Conservation (phyloP, 2,329 filamentous ascomycete genomes). For the Cytospora piceicola region DNA sequence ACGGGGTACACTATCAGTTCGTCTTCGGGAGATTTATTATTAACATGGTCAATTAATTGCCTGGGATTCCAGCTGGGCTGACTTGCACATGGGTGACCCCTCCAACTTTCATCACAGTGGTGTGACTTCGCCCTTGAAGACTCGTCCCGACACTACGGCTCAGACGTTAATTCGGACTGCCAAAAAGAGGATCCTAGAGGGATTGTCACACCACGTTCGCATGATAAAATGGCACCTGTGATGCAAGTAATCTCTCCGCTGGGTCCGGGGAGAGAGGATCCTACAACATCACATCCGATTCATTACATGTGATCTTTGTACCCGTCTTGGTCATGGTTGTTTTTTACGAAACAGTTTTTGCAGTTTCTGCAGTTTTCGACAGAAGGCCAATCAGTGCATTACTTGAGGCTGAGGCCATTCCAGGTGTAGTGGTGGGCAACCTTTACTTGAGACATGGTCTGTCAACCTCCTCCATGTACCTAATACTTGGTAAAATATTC, state of each 20-base stretch:
- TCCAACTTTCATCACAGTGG: neutral
- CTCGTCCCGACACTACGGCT: neutral
- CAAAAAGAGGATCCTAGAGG: neutral
- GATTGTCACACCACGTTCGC: neutral
- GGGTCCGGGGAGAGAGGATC: neutral
- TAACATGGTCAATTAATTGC: too few species aligned
- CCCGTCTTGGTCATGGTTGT: neutral
- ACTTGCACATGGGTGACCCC: neutral
- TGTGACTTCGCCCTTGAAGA: neutral
- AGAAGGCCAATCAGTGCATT: neutral
- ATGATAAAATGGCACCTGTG: neutral
- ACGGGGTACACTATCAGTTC: neutral
- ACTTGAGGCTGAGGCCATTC: neutral
- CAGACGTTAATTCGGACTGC: neutral
- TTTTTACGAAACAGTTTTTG: too few species aligned
- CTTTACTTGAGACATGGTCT: neutral
- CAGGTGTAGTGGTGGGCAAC: neutral
- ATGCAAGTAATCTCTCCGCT: neutral
- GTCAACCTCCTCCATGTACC: too few species aligned
- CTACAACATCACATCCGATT: neutral
- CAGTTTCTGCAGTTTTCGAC: neutral
- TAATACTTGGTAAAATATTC: neutral
- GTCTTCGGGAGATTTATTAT: too few species aligned
- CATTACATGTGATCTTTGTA: neutral
- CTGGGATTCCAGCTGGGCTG: neutral